phyloP scores from a whole-genome alignment of 1,284 basidiomycete genomes.

The Ceratobasidium sp. region DNA sequence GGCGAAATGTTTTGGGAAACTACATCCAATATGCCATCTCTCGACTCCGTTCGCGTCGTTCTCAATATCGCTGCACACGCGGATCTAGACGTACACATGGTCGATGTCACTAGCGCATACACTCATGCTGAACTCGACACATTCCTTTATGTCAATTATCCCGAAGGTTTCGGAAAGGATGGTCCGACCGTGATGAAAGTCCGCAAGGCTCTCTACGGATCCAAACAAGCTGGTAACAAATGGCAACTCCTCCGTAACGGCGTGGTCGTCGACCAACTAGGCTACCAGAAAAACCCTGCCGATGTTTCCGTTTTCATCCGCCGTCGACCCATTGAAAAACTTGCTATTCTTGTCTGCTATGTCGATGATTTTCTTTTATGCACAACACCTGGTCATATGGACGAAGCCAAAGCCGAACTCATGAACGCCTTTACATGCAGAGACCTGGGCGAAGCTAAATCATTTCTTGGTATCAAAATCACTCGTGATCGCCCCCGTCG shows the following conservation, averaged over 20 bases:
- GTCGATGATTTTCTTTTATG: background rate
- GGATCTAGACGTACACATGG: background rate
- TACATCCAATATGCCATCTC: background rate
- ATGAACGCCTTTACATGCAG: no score
- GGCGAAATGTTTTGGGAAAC: background rate
- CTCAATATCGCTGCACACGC: background rate
- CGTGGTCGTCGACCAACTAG: background rate
- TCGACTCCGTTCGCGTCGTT: background rate
- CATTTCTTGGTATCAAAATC: no score
- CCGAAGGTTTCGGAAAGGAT: constrained; percentile 11
- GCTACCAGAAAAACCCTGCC: background rate
- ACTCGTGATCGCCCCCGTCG: no score
- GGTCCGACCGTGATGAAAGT: constrained; percentile 9
- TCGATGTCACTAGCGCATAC: constrained; percentile 4
- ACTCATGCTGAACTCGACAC: constrained; percentile 8
- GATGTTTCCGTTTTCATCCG: background rate
- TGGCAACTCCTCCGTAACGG: background rate
- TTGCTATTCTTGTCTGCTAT: background rate
- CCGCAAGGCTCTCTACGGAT: background rate
- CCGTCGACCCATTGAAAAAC: no score
- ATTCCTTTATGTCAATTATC: background rate
- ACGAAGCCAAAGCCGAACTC: no score
- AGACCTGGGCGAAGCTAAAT: no score
- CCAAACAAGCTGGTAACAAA: background rate
- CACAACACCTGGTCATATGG: no score